Conservation (phyloP, 768 basidiomycete genomes). For the Baorangia bicolor region DNA sequence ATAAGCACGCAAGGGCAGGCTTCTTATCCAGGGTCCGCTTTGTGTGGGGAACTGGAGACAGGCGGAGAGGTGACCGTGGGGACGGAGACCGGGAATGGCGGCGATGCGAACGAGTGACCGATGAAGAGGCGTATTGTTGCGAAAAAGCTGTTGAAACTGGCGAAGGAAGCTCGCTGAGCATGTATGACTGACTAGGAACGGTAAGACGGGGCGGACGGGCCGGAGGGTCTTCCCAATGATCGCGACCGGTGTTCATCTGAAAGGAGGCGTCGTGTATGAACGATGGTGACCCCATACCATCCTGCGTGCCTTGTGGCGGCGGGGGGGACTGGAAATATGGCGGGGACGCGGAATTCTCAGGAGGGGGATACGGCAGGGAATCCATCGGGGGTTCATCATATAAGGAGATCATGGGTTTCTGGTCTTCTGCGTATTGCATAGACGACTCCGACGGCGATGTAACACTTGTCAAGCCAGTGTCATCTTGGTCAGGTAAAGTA, state of each 20-base stretch:
- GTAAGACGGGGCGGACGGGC: slow-evolving; percentile 1
- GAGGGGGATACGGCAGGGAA: slow-evolving; percentile 31
- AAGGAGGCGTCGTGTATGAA: slow-evolving; percentile 14
- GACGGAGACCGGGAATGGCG: slow-evolving; percentile 29
- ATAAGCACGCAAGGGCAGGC: slow-evolving; percentile 61
- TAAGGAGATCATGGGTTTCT: slow-evolving; percentile 2
- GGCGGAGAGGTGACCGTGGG: slow-evolving; percentile 15
- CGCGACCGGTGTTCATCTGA: slow-evolving; percentile 1
- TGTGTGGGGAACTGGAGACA: slow-evolving; percentile 24
- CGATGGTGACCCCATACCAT: slow-evolving; percentile 14
- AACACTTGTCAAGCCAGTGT: not conserved
- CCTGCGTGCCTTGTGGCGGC: slow-evolving; percentile 11
- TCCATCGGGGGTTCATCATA: slow-evolving; percentile 32
- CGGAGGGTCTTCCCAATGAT: slow-evolving; percentile 25
- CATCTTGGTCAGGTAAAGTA: slow-evolving; percentile 18
- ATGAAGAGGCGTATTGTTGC: slow-evolving; percentile 12
- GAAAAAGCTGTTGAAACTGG: slow-evolving; percentile 8
- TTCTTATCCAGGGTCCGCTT: slow-evolving; percentile 45
- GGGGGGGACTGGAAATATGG: slow-evolving; percentile 18
- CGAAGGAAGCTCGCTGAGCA: slow-evolving; percentile 18
- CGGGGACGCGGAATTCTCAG: slow-evolving; percentile 19
- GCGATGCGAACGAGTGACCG: slow-evolving; percentile 21
- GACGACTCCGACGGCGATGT: not conserved
- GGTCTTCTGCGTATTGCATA: slow-evolving; percentile 13
- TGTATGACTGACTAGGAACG: slow-evolving; percentile 16